Evolutionary conservation across 345 rosid species (phyloP).

Genomic region (Bruguiera sexangula): DNA sequence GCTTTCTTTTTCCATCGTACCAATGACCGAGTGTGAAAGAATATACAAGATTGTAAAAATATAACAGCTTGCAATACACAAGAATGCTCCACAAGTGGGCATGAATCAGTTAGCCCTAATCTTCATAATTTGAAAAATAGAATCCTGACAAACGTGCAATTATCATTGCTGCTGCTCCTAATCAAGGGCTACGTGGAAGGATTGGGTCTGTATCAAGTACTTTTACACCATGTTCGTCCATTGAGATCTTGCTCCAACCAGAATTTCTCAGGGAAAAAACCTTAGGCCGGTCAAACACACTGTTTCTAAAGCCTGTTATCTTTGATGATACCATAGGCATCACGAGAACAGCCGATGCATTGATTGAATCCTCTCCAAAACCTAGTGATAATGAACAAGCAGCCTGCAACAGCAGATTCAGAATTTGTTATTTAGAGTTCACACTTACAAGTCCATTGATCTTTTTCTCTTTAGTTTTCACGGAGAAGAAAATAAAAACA

Average conservation of each 20-base stretch:
- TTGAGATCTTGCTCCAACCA: slow-evolving; percentile 62
- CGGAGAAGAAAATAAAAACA: not conserved
- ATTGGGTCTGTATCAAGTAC: slow-evolving; percentile 32
- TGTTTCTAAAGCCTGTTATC: slow-evolving; percentile 84
- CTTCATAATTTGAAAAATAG: not conserved
- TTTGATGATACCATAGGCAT: slow-evolving; percentile 98
- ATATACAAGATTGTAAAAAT: too few relatives aligned
- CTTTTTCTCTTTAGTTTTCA: not conserved
- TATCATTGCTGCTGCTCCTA: slow-evolving; percentile 3
- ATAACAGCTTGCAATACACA: too few relatives aligned
- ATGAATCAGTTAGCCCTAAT: too few relatives aligned
- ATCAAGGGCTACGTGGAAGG: slow-evolving; percentile 38
- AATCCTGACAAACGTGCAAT: not conserved
- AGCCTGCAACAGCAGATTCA: slow-evolving; percentile 43
- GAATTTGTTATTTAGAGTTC: not conserved
- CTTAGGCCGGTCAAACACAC: slow-evolving; percentile 57
- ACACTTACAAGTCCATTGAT: not conserved
- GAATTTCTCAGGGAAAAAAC: slow-evolving; percentile 58
- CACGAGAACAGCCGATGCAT: slow-evolving; percentile 90
- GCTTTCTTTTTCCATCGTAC: too few relatives aligned
- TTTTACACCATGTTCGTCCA: slow-evolving; percentile 47
- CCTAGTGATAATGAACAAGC: slow-evolving; percentile 68
- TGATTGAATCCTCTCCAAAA: slow-evolving; percentile 82
- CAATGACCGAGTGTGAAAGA: too few relatives aligned
- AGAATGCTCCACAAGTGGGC: too few relatives aligned